phyloP scores from a whole-genome alignment of 495 filamentous ascomycete species.

The Rhizodiscina lignyota region DNA sequence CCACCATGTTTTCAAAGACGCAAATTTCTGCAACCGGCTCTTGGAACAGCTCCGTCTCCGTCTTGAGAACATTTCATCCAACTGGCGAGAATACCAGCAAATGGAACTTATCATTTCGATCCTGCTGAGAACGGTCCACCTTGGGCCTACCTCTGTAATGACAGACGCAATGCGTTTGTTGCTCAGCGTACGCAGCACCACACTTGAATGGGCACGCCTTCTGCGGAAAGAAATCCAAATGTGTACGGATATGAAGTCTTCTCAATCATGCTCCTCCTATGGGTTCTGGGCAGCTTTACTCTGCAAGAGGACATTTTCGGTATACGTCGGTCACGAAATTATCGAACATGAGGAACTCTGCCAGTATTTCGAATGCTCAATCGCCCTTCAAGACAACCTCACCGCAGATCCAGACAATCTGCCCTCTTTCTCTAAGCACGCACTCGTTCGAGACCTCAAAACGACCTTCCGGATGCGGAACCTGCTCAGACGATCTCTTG shows the following conservation, averaged over 20 bases:
- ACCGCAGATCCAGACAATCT: slow-evolving; percentile 16
- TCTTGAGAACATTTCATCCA: slow-evolving; percentile 23
- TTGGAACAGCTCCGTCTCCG: slow-evolving; percentile 24
- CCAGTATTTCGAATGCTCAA: slow-evolving; percentile 21
- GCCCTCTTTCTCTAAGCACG: slow-evolving; percentile 14
- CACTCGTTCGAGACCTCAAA: slow-evolving; percentile 32
- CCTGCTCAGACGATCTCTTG: slow-evolving; percentile 12
- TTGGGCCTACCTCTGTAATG: slow-evolving; percentile 8
- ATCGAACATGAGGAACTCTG: slow-evolving; percentile 6
- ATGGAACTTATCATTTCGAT: slow-evolving; percentile 34
- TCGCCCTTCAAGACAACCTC: slow-evolving; percentile 27
- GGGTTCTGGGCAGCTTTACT: slow-evolving; percentile 32
- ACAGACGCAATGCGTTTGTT: slow-evolving; percentile 11
- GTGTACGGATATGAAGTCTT: slow-evolving; percentile 23
- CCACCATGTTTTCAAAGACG: slow-evolving; percentile 30
- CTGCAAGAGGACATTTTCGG: slow-evolving; percentile 30
- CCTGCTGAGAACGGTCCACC: slow-evolving; percentile 15
- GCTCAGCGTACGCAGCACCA: slow-evolving; percentile 8
- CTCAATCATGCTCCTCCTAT: slow-evolving; percentile 21
- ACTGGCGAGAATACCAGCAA: slow-evolving; percentile 34
- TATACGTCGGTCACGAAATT: slow-evolving; percentile 7
- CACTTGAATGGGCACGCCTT: slow-evolving; percentile 25
- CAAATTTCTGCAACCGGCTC: slow-evolving; percentile 26
- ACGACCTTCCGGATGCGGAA: slow-evolving; percentile 21
- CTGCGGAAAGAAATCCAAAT: slow-evolving; percentile 28